Percentiles rank a stretch among this genome's conserved stretches.
phyloP scores from a whole-genome alignment of 2,329 filamentous ascomycete genomes.

The Colletotrichum lupini region DNA sequence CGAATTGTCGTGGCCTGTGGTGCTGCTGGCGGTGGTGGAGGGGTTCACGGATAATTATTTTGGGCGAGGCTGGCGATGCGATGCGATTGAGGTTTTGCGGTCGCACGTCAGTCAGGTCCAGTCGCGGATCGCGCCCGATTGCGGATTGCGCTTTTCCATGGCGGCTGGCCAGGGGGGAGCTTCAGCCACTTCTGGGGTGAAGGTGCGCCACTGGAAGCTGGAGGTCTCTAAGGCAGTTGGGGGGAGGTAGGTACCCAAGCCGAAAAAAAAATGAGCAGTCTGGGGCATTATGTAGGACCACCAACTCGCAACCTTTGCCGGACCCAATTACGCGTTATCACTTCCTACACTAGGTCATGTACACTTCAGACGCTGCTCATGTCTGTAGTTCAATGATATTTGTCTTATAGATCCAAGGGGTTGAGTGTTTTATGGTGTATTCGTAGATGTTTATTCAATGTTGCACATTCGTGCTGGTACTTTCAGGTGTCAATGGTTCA shows the following conservation, averaged over 20 bases:
- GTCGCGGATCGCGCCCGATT: background rate
- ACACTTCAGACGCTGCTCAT: background rate
- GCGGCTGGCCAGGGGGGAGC: background rate
- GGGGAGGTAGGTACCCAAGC: background rate
- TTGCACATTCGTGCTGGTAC: background rate
- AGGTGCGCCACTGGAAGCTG: conserved; percentile 9
- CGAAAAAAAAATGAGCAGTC: background rate
- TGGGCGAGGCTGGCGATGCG: conserved; percentile 26
- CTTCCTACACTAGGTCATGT: background rate
- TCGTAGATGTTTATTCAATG: background rate
- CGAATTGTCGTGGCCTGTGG: background rate
- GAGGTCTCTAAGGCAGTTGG: background rate
- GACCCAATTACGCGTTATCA: background rate
- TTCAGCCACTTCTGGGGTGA: conserved; percentile 6
- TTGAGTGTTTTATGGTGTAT: too few species aligned
- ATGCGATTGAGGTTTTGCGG: conserved; percentile 17
- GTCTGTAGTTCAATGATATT: background rate
- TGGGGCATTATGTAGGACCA: background rate
- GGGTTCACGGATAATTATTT: conserved; percentile 11
- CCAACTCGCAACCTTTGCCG: background rate
- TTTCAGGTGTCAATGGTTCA: background rate
- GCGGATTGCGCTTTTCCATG: background rate
- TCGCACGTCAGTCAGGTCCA: background rate
- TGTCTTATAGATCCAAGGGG: background rate
- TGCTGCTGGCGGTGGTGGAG: background rate